These are phyloP conservation scores for Metschnikowia proteae DNA, from an alignment of 805 yeast species.

Conservation along the genomic window DNA sequence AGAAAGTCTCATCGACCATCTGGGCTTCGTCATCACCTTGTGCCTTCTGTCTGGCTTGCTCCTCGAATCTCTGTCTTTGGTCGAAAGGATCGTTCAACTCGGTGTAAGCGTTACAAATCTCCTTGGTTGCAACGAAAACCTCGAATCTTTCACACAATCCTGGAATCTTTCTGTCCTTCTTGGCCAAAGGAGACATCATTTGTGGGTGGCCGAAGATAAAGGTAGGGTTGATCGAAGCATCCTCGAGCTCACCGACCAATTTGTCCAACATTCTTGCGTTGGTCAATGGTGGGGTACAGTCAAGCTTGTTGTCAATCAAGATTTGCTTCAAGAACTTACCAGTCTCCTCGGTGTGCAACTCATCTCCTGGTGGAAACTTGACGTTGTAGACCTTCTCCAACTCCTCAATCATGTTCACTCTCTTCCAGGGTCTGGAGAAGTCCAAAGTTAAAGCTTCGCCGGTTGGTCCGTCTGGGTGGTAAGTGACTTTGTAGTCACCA, in stretches of 20 bases:
- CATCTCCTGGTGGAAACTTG: slow-evolving; percentile 93
- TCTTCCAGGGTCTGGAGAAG: slow-evolving; percentile 97
- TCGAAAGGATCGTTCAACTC: slow-evolving; percentile 99
- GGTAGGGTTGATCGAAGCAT: slow-evolving; percentile 91
- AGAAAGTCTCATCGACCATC: slow-evolving; percentile 92
- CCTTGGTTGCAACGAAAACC: slow-evolving; percentile 97
- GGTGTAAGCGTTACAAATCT: slow-evolving; percentile 96
- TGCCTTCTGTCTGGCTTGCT: slow-evolving; percentile 97
- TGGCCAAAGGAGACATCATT: slow-evolving; percentile 99
- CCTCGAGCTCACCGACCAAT: slow-evolving; percentile 95
- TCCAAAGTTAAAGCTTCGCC: slow-evolving; percentile 76
- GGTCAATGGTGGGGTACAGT: slow-evolving; percentile 90
- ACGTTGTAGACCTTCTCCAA: slow-evolving; percentile 81
- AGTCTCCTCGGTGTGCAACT: slow-evolving; percentile 91
- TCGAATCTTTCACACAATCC: slow-evolving; percentile 98
- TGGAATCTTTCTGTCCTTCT: slow-evolving; percentile 85
- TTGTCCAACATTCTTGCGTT: slow-evolving; percentile 99
- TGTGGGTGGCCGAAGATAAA: slow-evolving; percentile 98
- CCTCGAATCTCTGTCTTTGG: slow-evolving; percentile 96
- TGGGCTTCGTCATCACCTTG: slow-evolving; percentile 99
- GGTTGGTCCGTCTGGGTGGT: slow-evolving; percentile 93
- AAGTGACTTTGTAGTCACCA: slow-evolving; percentile 79
- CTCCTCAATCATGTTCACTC: slow-evolving; percentile 95
- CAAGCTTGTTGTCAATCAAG: slow-evolving; percentile 74
- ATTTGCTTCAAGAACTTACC: slow-evolving; percentile 82